Percentiles rank a stretch among this genome's conserved stretches.
Conservation (phyloP, 192 early-diverging fungal species). For the Tieghemiomyces parasiticus region DNA sequence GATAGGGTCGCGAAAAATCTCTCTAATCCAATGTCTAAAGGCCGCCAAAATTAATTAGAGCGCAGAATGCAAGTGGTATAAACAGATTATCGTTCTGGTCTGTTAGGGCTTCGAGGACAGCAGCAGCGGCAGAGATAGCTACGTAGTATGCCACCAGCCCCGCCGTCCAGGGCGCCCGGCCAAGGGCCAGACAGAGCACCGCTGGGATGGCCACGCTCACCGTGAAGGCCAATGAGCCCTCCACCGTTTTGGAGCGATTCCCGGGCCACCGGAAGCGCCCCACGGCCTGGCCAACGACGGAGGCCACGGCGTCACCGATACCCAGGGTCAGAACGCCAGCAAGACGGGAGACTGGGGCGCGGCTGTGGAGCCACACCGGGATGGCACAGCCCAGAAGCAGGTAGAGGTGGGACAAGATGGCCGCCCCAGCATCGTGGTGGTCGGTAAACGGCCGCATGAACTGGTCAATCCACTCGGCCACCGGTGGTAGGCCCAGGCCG, state of each 20-base stretch:
- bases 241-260: conserved; percentile 65
- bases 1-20: too few species aligned
- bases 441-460: conserved; percentile 80
- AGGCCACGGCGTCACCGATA: conserved; percentile 82
- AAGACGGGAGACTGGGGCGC: conserved; percentile 29
- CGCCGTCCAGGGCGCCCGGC: too few species aligned
- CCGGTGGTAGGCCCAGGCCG: conserved; percentile 50
- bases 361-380: conserved; percentile 70
- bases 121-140: conserved; percentile 25
- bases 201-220: conserved; percentile 34
- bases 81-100: conserved; percentile 93
- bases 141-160: too few species aligned
- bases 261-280: conserved; percentile 62
- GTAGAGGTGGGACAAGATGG: conserved; percentile 81
- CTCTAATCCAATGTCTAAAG: background rate
- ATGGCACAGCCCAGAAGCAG: conserved; percentile 79
- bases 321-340: conserved; percentile 80
- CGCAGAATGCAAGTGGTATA: conserved; percentile 63
- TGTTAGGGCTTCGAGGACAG: conserved; percentile 68
- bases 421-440: conserved; percentile 60
- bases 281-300: conserved; percentile 59
- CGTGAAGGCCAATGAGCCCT: conserved; percentile 76
- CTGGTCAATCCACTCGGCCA: conserved; percentile 39
- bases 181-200: too few species aligned
- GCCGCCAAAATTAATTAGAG: conserved; percentile 13